Evolutionary conservation across 2,329 filamentous ascomycete genomes (phyloP).

Genomic region (Penicillium nordicum): DNA sequence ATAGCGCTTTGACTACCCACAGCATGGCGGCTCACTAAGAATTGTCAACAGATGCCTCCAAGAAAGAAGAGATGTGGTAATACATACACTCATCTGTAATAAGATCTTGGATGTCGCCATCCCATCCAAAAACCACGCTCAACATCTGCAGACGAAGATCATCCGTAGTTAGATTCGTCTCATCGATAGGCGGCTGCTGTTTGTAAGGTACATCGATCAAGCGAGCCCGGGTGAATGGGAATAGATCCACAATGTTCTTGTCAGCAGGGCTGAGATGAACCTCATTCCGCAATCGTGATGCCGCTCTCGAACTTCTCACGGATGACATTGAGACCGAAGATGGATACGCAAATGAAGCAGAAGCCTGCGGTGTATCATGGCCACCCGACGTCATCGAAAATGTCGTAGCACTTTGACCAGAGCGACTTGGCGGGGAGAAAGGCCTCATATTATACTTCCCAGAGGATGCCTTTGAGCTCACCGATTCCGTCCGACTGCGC

Average conservation of each 20-base stretch:
- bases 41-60: conserved; percentile 13
- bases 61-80: background rate
- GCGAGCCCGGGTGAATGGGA: conserved; percentile 78
- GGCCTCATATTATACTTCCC: conserved; percentile 40
- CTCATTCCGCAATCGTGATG: conserved; percentile 76
- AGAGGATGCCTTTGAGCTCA: conserved; percentile 56
- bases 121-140: conserved; percentile 91
- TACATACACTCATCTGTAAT: conserved; percentile 72
- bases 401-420: conserved; percentile 44
- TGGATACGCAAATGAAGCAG: conserved; percentile 44
- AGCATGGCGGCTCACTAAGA: conserved; percentile 63
- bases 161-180: conserved; percentile 63
- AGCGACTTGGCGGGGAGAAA: conserved; percentile 42
- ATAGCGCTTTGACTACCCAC: conserved; percentile 73
- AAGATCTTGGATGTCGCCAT: conserved; percentile 74
- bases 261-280: conserved; percentile 75
- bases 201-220: conserved; percentile 80
- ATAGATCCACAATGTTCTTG: conserved; percentile 69
- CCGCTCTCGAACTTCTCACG: conserved; percentile 39
- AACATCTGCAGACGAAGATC: conserved; percentile 88
- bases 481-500: conserved; percentile 59
- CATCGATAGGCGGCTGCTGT: conserved; percentile 59
- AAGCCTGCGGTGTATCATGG: conserved; percentile 36
- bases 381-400: conserved; percentile 43
- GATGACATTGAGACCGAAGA: conserved; percentile 49